These are phyloP conservation scores for Oenanthe javanica DNA, from an alignment of 140 eudicot species.

Conservation along the genomic window DNA sequence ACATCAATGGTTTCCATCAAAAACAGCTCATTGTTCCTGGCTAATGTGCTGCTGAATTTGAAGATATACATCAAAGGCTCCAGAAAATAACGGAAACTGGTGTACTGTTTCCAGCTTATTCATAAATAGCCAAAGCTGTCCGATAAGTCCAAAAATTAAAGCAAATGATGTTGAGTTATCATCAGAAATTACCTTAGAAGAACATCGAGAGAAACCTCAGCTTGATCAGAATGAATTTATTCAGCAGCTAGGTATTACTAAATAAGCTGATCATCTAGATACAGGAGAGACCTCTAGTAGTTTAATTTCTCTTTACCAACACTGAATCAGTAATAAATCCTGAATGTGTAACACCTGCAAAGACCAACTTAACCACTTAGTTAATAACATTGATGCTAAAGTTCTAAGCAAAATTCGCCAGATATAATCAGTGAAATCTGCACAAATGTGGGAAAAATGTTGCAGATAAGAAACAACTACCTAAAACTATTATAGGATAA, in stretches of 20 bases:
- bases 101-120: neutral
- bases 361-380: neutral
- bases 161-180: conserved; percentile 25
- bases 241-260: conserved; percentile 66
- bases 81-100: conserved; percentile 47
- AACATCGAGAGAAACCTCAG: conserved; percentile 57
- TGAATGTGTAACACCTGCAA: neutral
- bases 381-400: neutral
- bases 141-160: neutral
- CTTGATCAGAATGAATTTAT: conserved; percentile 82
- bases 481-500: neutral
- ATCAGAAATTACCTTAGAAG: neutral
- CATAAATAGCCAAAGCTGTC: conserved; percentile 11
- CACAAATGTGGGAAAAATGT: neutral
- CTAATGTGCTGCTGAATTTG: conserved; percentile 63
- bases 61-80: conserved; percentile 72
- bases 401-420: neutral
- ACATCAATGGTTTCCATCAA: conserved; percentile 75
- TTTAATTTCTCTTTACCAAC: neutral
- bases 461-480: neutral
- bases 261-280: conserved; percentile 21
- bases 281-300: conserved; percentile 12
- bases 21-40: conserved; percentile 48
- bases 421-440: neutral
- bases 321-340: neutral